Conservation (phyloP, 805 yeast species). For the Cyberlindnera meyerae region DNA sequence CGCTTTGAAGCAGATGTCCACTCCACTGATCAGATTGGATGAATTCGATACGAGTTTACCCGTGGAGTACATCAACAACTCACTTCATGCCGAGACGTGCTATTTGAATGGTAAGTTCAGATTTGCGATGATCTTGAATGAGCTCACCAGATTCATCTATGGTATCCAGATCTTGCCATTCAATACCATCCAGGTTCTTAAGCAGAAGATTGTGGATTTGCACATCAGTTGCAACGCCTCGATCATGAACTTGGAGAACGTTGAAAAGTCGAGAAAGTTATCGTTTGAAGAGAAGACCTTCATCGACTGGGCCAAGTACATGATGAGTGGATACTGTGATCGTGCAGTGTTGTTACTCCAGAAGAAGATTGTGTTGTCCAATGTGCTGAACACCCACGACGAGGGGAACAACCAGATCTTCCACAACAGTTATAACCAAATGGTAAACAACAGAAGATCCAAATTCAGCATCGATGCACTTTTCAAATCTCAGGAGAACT, state of each 20-base stretch:
- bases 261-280: conserved; percentile 33
- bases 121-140: conserved; percentile 48
- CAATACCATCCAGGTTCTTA: conserved; percentile 38
- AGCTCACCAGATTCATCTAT: conserved; percentile 45
- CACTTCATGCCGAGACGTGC: conserved; percentile 40
- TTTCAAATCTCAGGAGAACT: conserved; percentile 12
- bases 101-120: conserved; percentile 50
- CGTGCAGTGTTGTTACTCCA: conserved; percentile 42
- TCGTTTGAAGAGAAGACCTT: conserved; percentile 35
- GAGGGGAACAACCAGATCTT: conserved; percentile 23
- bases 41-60: conserved; percentile 58
- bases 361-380: conserved; percentile 31
- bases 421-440: conserved; percentile 25
- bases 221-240: conserved; percentile 47
- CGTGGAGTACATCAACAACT: conserved; percentile 36
- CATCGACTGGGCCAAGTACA: conserved; percentile 43
- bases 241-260: conserved; percentile 36
- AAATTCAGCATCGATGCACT: conserved; percentile 23
- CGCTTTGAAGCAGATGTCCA: conserved; percentile 48
- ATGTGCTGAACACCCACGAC: conserved; percentile 24
- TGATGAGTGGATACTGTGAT: conserved; percentile 49
- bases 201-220: conserved; percentile 44
- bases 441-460: conserved; percentile 25
- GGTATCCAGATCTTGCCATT: conserved; percentile 41
- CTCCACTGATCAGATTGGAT: conserved; percentile 47